These are phyloP conservation scores for Aphanomyces stellatus DNA, from an alignment of 352 stramenopile species.

Conservation along the genomic window DNA sequence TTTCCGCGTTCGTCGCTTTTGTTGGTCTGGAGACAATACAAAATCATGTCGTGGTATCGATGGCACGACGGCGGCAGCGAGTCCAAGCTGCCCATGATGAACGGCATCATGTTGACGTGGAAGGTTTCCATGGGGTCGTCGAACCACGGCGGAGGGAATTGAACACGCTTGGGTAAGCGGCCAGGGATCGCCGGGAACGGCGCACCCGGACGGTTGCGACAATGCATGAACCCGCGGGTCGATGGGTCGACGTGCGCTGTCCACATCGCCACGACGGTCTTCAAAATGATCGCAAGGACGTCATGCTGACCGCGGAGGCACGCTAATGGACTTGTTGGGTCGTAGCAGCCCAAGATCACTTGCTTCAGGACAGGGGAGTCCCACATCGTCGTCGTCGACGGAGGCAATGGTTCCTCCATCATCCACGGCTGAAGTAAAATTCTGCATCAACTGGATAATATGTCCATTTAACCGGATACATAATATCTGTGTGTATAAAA, in stretches of 20 bases:
- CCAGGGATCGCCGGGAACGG: background rate
- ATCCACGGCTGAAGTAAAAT: too few species aligned
- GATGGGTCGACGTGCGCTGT: background rate
- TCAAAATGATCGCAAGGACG: slow-evolving; percentile 8
- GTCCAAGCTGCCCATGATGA: background rate
- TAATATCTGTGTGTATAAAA: too few species aligned
- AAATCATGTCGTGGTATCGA: slow-evolving; percentile 17
- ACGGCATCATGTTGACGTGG: slow-evolving; percentile 25
- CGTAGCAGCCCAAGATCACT: slow-evolving; percentile 15
- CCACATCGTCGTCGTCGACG: background rate
- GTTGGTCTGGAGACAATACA: background rate
- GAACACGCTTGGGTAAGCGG: background rate
- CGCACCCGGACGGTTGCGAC: background rate
- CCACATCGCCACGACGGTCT: background rate
- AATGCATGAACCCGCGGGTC: background rate
- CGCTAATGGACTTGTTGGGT: background rate
- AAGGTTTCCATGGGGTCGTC: background rate
- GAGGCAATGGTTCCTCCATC: too few species aligned
- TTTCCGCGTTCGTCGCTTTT: background rate
- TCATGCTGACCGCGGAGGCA: slow-evolving; percentile 11
- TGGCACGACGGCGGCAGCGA: background rate
- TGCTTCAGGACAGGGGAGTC: background rate
- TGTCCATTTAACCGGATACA: too few species aligned
- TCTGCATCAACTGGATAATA: too few species aligned
- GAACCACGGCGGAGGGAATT: slow-evolving; percentile 1